Evolutionary conservation across 768 basidiomycete genomes (phyloP).

Genomic region (Leccinum broughii): DNA sequence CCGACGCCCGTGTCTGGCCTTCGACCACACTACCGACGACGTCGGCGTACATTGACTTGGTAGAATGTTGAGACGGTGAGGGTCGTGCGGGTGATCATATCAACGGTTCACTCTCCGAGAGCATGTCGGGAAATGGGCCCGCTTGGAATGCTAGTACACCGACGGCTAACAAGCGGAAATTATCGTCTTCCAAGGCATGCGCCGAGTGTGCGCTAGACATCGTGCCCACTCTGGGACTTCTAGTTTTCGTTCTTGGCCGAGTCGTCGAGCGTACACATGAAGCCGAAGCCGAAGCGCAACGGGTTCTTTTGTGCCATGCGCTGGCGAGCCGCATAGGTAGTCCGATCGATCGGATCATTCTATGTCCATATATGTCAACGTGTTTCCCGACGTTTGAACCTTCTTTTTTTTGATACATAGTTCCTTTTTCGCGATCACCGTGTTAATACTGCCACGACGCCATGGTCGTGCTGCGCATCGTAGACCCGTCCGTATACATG

Average conservation of each 20-base stretch:
- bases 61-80: not conserved
- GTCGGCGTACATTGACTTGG: not conserved
- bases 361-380: not conserved
- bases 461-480: not conserved
- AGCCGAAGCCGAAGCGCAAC: slow-evolving; percentile 1
- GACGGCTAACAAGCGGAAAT: slow-evolving; percentile 4
- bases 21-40: slow-evolving; percentile 1
- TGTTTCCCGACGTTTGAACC: not conserved
- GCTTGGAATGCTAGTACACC: slow-evolving; percentile 1
- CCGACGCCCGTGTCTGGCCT: not conserved
- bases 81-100: slow-evolving; percentile 7
- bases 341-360: slow-evolving; percentile 9
- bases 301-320: not conserved
- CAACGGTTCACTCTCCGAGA: not conserved
- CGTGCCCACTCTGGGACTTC: not conserved
- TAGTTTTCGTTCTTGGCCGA: not conserved
- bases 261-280: not conserved
- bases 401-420: not conserved
- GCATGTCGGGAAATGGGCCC: not conserved
- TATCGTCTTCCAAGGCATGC: slow-evolving; percentile 1
- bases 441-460: not conserved
- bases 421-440: not conserved
- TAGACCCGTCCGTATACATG: not conserved
- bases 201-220: not conserved
- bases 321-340: not conserved